Conservation (phyloP, 768 basidiomycete species). For the Rhodotorula graminis region DNA sequence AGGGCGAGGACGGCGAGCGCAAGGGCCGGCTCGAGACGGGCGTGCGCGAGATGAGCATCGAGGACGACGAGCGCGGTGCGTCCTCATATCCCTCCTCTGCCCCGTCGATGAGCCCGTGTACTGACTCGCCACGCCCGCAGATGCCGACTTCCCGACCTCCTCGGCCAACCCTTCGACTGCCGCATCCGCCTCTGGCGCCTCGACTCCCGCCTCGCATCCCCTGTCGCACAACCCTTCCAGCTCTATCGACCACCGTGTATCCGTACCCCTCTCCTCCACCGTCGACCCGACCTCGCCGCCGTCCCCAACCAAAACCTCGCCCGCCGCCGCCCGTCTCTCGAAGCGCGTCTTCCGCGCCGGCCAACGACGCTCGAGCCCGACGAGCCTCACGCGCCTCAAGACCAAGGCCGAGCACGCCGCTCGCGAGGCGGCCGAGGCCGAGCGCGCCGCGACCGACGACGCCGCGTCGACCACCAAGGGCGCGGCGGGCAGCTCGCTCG, state of each 20-base stretch:
- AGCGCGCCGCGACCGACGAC: neutral
- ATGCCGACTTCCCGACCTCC: neutral
- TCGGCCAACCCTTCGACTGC: neutral
- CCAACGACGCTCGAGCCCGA: constrained; percentile 42
- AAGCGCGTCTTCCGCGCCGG: constrained; percentile 41
- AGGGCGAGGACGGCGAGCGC: constrained; percentile 30
- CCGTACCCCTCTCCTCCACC: constrained; percentile 3
- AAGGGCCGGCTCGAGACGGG: constrained; percentile 20
- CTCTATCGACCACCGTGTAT: neutral
- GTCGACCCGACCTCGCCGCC: constrained; percentile 9
- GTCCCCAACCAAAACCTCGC: constrained; percentile 11
- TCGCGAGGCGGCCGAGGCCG: constrained; percentile 24
- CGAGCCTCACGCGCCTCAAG: constrained; percentile 31
- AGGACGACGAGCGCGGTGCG: constrained; percentile 23
- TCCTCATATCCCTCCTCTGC: fast-evolving
- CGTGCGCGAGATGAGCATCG: constrained; percentile 25
- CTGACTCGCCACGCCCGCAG: neutral
- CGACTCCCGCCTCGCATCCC: constrained; percentile 4
- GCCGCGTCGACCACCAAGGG: neutral
- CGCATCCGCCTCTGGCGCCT: constrained; percentile 5
- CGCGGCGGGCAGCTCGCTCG: neutral
- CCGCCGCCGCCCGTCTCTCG: constrained; percentile 15
- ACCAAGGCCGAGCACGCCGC: constrained; percentile 24
- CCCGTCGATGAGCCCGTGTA: too few species aligned
- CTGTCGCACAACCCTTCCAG: neutral